Percentiles rank a stretch among this genome's conserved stretches.
Conservation (phyloP, 2,329 filamentous ascomycete species). For the Thelonectria discophora region DNA sequence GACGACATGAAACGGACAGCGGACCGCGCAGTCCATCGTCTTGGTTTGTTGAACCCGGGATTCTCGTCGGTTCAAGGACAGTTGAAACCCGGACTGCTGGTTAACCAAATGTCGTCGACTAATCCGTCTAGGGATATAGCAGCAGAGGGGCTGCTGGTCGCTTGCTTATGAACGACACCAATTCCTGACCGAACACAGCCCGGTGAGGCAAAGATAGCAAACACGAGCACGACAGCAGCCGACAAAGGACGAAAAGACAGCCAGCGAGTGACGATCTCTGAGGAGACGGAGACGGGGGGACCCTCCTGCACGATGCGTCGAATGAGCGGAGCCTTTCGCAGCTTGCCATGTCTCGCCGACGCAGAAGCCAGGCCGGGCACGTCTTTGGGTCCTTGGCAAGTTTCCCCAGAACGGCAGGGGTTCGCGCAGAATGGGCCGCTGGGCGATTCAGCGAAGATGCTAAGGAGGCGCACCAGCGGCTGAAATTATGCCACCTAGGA, state of each 20-base stretch:
- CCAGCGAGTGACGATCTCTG: background rate
- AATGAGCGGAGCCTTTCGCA: background rate
- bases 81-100: background rate
- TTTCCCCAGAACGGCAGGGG: constrained; percentile 33
- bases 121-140: background rate
- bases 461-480: background rate
- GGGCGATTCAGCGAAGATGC: no score
- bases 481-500: background rate
- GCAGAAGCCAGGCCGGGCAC: constrained; percentile 4
- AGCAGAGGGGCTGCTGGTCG: background rate
- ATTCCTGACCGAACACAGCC: background rate
- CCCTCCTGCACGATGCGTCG: background rate
- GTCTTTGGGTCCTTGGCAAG: constrained; percentile 31
- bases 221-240: background rate
- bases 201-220: background rate
- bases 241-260: background rate
- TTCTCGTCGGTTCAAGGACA: background rate
- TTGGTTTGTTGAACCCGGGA: background rate
- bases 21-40: background rate
- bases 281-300: background rate
- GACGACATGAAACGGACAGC: background rate
- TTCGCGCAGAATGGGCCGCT: constrained; percentile 1
- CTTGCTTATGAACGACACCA: background rate
- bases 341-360: background rate
- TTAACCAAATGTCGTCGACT: background rate